These are phyloP conservation scores for Strigomonas culicis DNA, from an alignment of 208 protist genomes.

Conservation along the genomic window DNA sequence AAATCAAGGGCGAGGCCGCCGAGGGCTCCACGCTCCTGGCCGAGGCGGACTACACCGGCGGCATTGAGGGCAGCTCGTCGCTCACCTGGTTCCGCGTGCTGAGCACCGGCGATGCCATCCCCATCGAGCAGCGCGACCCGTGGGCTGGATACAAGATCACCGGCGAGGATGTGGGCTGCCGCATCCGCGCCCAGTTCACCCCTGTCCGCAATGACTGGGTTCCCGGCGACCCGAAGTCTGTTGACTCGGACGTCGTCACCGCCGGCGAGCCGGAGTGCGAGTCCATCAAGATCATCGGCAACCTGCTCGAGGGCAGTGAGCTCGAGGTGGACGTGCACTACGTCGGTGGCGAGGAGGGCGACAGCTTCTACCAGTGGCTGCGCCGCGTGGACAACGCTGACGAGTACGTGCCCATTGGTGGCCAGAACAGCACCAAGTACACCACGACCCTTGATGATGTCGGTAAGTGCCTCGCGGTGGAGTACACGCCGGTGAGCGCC, in stretches of 20 bases:
- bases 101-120: constrained; percentile 54
- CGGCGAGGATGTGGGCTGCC: constrained; percentile 73
- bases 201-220: constrained; percentile 89
- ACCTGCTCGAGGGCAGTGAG: constrained; percentile 78
- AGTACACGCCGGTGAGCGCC: constrained; percentile 88
- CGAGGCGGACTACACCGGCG: constrained; percentile 85
- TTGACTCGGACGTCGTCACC: constrained; percentile 51
- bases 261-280: constrained; percentile 77
- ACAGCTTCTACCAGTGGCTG: constrained; percentile 90
- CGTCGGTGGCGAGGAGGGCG: constrained; percentile 83
- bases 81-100: constrained; percentile 85
- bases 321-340: constrained; percentile 83
- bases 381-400: constrained; percentile 59
- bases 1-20: constrained; percentile 70
- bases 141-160: constrained; percentile 84
- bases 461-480: constrained; percentile 82
- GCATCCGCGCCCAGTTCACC: constrained; percentile 85
- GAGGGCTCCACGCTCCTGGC: constrained; percentile 79
- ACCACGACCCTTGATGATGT: constrained; percentile 78
- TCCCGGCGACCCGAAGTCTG: constrained; percentile 77
- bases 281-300: constrained; percentile 89
- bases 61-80: constrained; percentile 82
- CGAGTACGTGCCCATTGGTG: constrained; percentile 80
- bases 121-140: constrained; percentile 66
- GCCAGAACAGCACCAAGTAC: constrained; percentile 78